Conservation (phyloP, 352 stramenopile genomes). For the Globisporangium acanthophoron region DNA sequence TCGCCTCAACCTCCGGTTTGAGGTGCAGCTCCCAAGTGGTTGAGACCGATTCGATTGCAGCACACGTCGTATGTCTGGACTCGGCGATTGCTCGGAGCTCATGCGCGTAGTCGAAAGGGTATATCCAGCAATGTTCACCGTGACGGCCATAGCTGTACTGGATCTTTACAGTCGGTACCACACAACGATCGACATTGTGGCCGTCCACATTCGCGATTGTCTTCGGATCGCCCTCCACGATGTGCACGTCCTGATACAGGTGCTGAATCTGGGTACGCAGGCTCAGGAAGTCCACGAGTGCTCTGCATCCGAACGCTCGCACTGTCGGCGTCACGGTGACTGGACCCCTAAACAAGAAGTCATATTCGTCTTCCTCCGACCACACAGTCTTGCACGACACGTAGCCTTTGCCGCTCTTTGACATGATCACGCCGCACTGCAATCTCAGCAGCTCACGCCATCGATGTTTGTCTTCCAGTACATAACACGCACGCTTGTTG, state of each 20-base stretch:
- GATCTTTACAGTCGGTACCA: no score
- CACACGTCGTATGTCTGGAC: no score
- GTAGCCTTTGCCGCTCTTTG: no score
- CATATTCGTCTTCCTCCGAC: no score
- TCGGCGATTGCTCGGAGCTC: neutral
- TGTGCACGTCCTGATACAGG: neutral
- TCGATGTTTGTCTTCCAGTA: no score
- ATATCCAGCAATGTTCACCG: neutral
- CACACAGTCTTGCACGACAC: no score
- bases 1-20: no score
- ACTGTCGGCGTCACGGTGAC: neutral
- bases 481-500: no score
- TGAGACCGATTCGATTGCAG: neutral
- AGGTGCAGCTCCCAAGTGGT: neutral
- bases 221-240: neutral
- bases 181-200: neutral
- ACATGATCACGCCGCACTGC: no score
- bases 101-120: neutral
- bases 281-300: neutral
- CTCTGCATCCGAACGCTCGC: neutral
- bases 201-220: neutral
- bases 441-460: no score
- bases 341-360: no score
- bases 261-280: neutral
- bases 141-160: no score